Base-by-base conservation (phyloP, 2,329 filamentous ascomycete species). In the Blastomyces silverae region DNA sequence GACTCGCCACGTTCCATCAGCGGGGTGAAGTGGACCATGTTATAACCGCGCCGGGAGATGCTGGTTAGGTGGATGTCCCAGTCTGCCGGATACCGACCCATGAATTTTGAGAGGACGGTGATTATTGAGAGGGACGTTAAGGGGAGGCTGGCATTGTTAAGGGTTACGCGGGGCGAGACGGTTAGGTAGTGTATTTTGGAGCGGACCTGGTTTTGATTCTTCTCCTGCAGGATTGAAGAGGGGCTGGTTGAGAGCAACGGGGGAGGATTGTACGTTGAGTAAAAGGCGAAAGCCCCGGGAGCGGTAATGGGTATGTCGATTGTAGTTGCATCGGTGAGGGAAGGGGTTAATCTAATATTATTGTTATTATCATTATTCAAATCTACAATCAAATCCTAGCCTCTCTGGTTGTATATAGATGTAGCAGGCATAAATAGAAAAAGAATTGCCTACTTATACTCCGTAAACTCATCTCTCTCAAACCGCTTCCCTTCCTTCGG, bases 11-110 rank as follows among this genome's bases (percentile, higher is more conserved):
- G 87, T 65, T 89, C 83, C 82, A 96, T 94, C 69, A 99, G 81
- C 11, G 94, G 94, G 1, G 94, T 97, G 76, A 99, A 99, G 77
- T 99, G 94, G 66, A 99, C 87, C 92, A 97, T 97, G 79, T 99
- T 99, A 83, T 99, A 99, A 57, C 92, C 92, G 67, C 94, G 85
- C 72, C 90, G 86, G 74, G 90, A 90, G 75, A 99, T 96, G 37
- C 94, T 92, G 64, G 85, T 84, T 65, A 99, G 80, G 75, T 97
- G 93, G 62, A 86, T 89, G 74, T 97, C 87, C 92, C 93, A 99
- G 72, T 96, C 90, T 20, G 82, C 82, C 0, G 93, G 91, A 73
- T 94, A 96, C 73, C 88, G 87, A 67, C 94, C 94, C 91, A 99
- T 95, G 79, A 97, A 97, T 79, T 99, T 99, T 74, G 93, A 97